These are phyloP conservation scores for Fagopyrum esculentum DNA, from an alignment of 148 eudicot genomes.

Conservation along the genomic window DNA sequence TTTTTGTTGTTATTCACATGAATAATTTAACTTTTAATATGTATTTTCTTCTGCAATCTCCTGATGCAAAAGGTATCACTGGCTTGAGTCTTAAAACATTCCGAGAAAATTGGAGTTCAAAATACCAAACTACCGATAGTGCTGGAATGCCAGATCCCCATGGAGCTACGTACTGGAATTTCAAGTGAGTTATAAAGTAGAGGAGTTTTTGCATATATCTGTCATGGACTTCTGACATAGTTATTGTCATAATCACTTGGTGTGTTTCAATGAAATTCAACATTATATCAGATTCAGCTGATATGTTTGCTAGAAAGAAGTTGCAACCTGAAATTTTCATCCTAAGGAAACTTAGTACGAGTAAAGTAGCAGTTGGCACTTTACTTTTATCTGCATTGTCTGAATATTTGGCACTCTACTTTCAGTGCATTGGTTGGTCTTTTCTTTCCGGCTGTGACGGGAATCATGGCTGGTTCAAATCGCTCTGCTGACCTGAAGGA, in stretches of 20 bases:
- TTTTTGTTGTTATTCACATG: not conserved
- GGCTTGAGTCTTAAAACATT: constrained; percentile 77
- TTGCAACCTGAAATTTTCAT: too few relatives aligned
- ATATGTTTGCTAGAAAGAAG: too few relatives aligned
- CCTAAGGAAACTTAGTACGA: too few relatives aligned
- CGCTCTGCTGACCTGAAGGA: constrained; percentile 87
- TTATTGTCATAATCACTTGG: too few relatives aligned
- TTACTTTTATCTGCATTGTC: not conserved
- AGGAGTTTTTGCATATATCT: not conserved
- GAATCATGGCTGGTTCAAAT: constrained; percentile 99
- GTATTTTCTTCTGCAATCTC: not conserved
- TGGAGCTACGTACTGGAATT: constrained; percentile 72
- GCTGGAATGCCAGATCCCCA: constrained; percentile 88
- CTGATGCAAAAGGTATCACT: constrained; percentile 65
- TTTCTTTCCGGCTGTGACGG: constrained; percentile 98
- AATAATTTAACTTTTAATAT: not conserved
- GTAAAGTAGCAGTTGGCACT: too few relatives aligned
- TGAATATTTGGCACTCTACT: constrained; percentile 17
- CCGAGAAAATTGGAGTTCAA: constrained; percentile 75
- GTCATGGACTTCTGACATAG: not conserved
- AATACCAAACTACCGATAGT: constrained; percentile 67
- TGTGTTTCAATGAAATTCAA: too few relatives aligned
- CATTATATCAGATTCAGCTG: too few relatives aligned
- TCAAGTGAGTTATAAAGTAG: constrained; percentile 53
- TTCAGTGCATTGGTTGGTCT: constrained; percentile 95